Conservation (phyloP, 192 early-diverging fungal genomes). For the Phycomyces blakesleeanus region DNA sequence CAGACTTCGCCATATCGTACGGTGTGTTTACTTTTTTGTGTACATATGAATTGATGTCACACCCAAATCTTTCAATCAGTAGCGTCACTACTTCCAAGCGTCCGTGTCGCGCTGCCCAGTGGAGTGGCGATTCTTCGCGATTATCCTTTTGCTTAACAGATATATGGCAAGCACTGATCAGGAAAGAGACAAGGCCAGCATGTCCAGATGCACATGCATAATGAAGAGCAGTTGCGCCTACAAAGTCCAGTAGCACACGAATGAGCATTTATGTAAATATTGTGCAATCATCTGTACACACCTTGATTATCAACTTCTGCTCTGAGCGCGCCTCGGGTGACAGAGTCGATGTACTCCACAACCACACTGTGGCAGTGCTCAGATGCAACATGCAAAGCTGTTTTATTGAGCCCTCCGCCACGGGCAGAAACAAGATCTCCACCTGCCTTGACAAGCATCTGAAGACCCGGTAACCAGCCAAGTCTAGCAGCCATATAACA, state of each 20-base stretch:
- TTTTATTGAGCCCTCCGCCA: slow-evolving; percentile 27
- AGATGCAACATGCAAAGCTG: slow-evolving; percentile 29
- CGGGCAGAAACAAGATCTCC: slow-evolving; percentile 24
- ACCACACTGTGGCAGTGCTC: slow-evolving; percentile 14
- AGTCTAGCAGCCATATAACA: slow-evolving; percentile 33
- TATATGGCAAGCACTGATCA: slow-evolving; percentile 20
- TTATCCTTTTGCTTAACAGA: slow-evolving; percentile 19
- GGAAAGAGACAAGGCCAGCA: slow-evolving; percentile 17
- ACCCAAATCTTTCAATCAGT: slow-evolving; percentile 24
- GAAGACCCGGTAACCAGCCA: slow-evolving; percentile 29
- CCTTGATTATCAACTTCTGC: slow-evolving; percentile 13
- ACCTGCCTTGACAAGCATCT: slow-evolving; percentile 28
- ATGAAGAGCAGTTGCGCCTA: slow-evolving; percentile 32
- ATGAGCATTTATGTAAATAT: background rate
- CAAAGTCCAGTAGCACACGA: background rate
- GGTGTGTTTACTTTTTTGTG: slow-evolving; percentile 29
- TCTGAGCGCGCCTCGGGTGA: slow-evolving; percentile 13
- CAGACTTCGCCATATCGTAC: slow-evolving; percentile 28
- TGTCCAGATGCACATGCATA: slow-evolving; percentile 34
- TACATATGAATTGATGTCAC: slow-evolving; percentile 31
- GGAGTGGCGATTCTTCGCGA: slow-evolving; percentile 30
- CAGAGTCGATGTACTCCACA: slow-evolving; percentile 18
- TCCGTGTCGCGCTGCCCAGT: slow-evolving; percentile 33
- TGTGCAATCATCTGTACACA: slow-evolving; percentile 7
- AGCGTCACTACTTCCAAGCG: slow-evolving; percentile 24